Base-by-base conservation (phyloP, 78 protist species). In the Dictyostelium intermedium region DNA sequence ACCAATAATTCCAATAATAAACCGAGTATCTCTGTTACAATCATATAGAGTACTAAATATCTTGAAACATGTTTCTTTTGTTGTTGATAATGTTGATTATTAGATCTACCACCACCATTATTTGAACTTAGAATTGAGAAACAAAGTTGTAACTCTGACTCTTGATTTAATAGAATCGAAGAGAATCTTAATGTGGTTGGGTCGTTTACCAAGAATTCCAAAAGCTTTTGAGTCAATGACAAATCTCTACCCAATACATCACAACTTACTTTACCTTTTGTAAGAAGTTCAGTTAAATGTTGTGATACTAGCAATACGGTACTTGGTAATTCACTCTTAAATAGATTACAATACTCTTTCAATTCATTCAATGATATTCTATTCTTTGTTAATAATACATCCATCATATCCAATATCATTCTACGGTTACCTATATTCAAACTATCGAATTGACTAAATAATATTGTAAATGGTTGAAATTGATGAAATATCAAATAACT, bases 381-480 rank as follows among this genome's bases (percentile, higher is more conserved):
- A 72, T 82, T 70, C 63, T 84, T 92, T 16, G 63, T 14, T 23
- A 92, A 45, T 39, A 83, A 37, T 32, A 84, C 91, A 73, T 92
- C 96, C 96, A 92, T 82, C 96, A 86, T 92, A n/a, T 92, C 92
- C 56, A 92, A 77, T 23, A 92, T 82, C 83, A 92, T 53, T 47
- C 34, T 73, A 23, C 96, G 32, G 78, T 92, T 92, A 35, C 13
- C 14, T 3, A 74, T 14, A 39, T 60, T 84, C 3, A 92, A 41
- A 34, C 23, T 34, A 34, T 92, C 96, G 30, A 92, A 92, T 45
- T 80, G 91, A 16, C 77, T 25, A 77, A 92, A 92, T 18, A 92
- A 39, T 43, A 92, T 79, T 14, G 63, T 72, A 82, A 92, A 92
- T 39, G 96, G 96, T 41, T 92, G 92, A 13, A 92, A 45, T 32